Conservation (phyloP, 495 filamentous ascomycete genomes). For the Pyrenopolyporus hunteri region DNA sequence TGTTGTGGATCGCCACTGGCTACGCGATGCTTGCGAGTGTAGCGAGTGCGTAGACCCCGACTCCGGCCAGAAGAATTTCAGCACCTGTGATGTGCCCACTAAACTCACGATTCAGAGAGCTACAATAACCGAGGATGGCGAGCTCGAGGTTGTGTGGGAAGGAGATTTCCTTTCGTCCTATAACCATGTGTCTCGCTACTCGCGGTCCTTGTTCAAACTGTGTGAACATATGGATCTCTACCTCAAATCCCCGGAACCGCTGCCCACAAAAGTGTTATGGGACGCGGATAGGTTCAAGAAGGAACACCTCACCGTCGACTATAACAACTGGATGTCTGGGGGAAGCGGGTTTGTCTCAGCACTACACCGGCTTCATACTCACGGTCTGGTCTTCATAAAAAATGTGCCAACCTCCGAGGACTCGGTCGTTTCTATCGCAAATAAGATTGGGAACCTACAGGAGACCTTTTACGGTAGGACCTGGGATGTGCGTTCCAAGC, state of each 20-base stretch:
- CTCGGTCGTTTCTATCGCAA: conserved; percentile 69
- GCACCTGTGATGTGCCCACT: conserved; percentile 71
- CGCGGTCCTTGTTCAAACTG: not conserved
- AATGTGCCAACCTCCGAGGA: conserved; percentile 68
- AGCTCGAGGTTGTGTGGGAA: conserved; percentile 64
- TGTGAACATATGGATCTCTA: not conserved
- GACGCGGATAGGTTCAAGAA: conserved; percentile 27
- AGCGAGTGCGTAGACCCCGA: conserved; percentile 72
- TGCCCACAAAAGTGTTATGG: conserved; percentile 46
- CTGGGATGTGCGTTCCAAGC: conserved; percentile 83
- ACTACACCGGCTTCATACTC: conserved; percentile 59
- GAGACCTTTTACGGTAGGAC: conserved; percentile 88
- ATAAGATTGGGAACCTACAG: conserved; percentile 73
- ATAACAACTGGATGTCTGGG: conserved; percentile 69
- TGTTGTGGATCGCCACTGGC: conserved; percentile 48
- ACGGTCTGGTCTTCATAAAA: conserved; percentile 76
- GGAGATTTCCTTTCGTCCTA: conserved; percentile 28
- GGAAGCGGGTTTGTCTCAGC: conserved; percentile 57
- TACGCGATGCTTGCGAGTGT: conserved; percentile 82
- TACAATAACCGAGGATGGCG: conserved; percentile 43
- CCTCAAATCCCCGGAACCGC: not conserved
- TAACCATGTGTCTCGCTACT: conserved; percentile 28
- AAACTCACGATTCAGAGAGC: conserved; percentile 51
- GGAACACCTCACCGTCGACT: conserved; percentile 56
- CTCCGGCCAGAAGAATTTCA: conserved; percentile 83